phyloP scores from a whole-genome alignment of 75 land plant genomes.

The Isoetes taiwanensis region DNA sequence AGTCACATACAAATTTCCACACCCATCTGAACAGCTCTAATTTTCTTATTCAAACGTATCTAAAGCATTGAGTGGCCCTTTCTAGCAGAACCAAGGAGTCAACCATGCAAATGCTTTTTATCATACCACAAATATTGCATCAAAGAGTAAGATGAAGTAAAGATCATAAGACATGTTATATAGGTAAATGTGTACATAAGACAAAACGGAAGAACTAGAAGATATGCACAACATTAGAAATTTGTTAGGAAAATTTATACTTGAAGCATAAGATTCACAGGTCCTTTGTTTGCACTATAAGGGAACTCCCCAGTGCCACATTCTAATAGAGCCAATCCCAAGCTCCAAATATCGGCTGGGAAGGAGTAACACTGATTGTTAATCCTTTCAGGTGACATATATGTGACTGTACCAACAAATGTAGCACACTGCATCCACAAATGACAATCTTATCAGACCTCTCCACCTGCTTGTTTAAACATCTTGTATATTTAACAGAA shows the following conservation, averaged over 20 bases:
- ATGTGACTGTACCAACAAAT: slow-evolving; percentile 96
- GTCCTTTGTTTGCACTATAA: slow-evolving; percentile 82
- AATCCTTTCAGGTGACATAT: slow-evolving; percentile 99
- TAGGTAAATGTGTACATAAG: neutral
- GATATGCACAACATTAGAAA: neutral
- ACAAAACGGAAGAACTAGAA: neutral
- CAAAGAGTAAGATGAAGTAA: neutral
- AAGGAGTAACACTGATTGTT: slow-evolving; percentile 84
- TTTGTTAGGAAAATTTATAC: slow-evolving; percentile 15
- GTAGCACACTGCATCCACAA: slow-evolving; percentile 74
- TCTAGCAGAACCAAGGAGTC: too few relatives aligned
- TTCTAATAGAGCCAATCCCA: slow-evolving; percentile 83
- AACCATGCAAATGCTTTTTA: too few relatives aligned
- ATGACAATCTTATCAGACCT: too few relatives aligned
- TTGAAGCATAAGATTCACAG: slow-evolving; percentile 95
- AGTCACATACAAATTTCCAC: too few relatives aligned
- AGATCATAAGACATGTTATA: neutral
- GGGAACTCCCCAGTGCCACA: slow-evolving; percentile 98
- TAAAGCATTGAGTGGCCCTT: too few relatives aligned
- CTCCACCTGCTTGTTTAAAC: too few relatives aligned
- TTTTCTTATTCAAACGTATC: too few relatives aligned
- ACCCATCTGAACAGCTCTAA: too few relatives aligned
- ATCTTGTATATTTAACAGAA: neutral
- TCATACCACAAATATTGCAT: too few relatives aligned
- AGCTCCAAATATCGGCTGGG: slow-evolving; percentile 98